These are phyloP conservation scores for Magnolia kwangsiensis DNA, from an alignment of 164 flowering plant species.

Conservation along the genomic window DNA sequence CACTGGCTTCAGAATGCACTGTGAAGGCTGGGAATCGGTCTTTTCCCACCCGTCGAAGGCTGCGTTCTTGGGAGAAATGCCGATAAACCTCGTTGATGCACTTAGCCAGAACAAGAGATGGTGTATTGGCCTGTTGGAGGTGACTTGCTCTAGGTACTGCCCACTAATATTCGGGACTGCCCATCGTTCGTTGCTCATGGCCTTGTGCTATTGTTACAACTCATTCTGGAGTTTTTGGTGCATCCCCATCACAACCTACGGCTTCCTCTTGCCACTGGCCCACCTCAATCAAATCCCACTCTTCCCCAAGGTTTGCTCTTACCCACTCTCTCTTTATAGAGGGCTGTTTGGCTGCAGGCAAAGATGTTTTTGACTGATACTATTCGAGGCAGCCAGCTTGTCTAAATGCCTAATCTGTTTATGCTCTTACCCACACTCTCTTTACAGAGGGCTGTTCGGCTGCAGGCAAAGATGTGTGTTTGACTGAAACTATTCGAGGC, in stretches of 20 bases:
- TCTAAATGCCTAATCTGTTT: too few relatives aligned
- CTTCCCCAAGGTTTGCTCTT: constrained; percentile 59
- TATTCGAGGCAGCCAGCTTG: too few relatives aligned
- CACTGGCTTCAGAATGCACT: constrained; percentile 63
- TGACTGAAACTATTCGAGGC: too few relatives aligned
- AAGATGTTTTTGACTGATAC: too few relatives aligned
- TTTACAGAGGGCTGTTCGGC: too few relatives aligned
- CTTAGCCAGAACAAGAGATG: constrained; percentile 61
- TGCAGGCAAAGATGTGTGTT: too few relatives aligned
- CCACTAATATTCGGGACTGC: constrained; percentile 45
- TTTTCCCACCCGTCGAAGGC: constrained; percentile 64
- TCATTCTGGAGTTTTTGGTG: constrained; percentile 45
- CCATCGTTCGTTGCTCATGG: constrained; percentile 29
- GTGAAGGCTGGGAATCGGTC: constrained; percentile 72
- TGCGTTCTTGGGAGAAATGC: constrained; percentile 69
- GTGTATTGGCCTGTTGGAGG: constrained; percentile 55
- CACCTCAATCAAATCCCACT: constrained; percentile 38
- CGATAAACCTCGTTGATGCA: constrained; percentile 43
- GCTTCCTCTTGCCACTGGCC: constrained; percentile 58
- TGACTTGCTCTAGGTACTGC: constrained; percentile 45
- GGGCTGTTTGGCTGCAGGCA: too few relatives aligned
- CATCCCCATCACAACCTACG: constrained; percentile 51
- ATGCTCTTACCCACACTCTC: too few relatives aligned
- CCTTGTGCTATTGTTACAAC: constrained; percentile 17
- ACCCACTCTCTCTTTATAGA: too few relatives aligned